Evolutionary conservation across 148 eudicot genomes (phyloP), one percentile per base, ranked within the genome.

Genomic region (Bassia scoparia): DNA sequence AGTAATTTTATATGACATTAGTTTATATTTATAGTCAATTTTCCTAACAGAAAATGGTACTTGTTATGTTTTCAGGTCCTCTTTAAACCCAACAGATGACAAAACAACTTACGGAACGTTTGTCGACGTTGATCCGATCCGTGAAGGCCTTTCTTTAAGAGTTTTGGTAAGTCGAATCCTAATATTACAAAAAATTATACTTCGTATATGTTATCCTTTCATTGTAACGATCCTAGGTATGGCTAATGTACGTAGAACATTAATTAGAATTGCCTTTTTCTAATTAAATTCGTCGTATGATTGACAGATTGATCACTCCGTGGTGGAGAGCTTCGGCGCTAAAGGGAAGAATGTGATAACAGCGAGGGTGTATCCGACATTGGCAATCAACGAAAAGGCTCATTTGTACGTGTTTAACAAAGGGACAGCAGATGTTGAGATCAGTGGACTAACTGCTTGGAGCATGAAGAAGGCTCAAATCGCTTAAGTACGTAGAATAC

Each of bases 281-380:
- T n/a, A n/a, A n/a, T n/a, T n/a, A n/a, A n/a, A n/a, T n/a, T n/a
- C 46, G 8, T 41, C 46, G 46, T 8, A 12, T 70, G 37, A 8
- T 49, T 48, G 79, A 31, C 86, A 89, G 90, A 82, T 87, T 29
- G 93, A 87, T 69, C 81, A 82, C 68, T 89, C 93, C 0, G 77
- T 86, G 29, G 81, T 86, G 34, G 93, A 89, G 77, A 84, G 84
- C 64, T 88, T 84, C 69, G 89, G 88, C 21, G 85, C 81, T 0
- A 76, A 61, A 48, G 89, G 89, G 20, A 84, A 74, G 68, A 81
- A 62, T 10, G 83, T 87, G 70, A 86, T 88, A n/a, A 81, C 85
- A 43, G 72, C 89, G 10, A 84, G 92, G 71, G 91, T 84, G 65
- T 87, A 87, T 74, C 89, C 91, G 1, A 80, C 67, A 7, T 41